These are phyloP conservation scores for Hypsizygus marmoreus DNA, from an alignment of 768 basidiomycete genomes.

Conservation along the genomic window DNA sequence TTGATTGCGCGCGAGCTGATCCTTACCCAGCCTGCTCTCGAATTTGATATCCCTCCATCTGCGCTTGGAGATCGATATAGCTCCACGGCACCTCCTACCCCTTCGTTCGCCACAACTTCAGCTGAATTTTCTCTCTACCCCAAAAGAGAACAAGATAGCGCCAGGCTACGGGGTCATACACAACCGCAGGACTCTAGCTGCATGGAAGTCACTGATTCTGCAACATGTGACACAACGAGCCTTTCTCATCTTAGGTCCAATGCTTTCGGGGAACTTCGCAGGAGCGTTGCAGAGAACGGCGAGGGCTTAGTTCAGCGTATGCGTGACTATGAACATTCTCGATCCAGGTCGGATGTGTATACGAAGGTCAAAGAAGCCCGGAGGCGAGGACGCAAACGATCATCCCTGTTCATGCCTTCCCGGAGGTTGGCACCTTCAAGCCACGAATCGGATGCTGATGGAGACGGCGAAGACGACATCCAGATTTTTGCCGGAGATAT, in stretches of 20 bases:
- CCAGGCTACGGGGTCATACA: conserved; percentile 20
- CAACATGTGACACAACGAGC: conserved; percentile 26
- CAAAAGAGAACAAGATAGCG: conserved; percentile 18
- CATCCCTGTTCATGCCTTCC: conserved; percentile 23
- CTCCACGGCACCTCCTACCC: conserved; percentile 19
- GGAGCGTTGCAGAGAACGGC: conserved; percentile 62
- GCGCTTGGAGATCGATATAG: conserved; percentile 7
- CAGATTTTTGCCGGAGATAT: conserved; percentile 53
- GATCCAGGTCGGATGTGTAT: conserved; percentile 41
- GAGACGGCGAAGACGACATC: conserved; percentile 54
- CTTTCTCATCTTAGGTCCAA: conserved; percentile 54
- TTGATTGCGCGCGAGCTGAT: conserved; percentile 9
- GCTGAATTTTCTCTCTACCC: conserved; percentile 51
- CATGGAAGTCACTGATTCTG: conserved; percentile 16
- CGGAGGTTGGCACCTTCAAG: conserved; percentile 21
- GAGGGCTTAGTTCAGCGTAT: conserved; percentile 72
- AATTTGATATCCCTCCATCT: conserved; percentile 22
- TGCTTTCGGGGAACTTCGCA: conserved; percentile 67
- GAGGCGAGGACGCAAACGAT: conserved; percentile 44
- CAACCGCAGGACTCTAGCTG: conserved; percentile 9
- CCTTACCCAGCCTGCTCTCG: conserved; percentile 25
- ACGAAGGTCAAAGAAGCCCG: conserved; percentile 40
- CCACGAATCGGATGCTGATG: conserved; percentile 22
- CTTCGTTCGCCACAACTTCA: conserved; percentile 48
- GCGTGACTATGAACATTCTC: conserved; percentile 67